Conservation (phyloP, 1,139 yeast species). For the Magnusiomyces sp. region DNA sequence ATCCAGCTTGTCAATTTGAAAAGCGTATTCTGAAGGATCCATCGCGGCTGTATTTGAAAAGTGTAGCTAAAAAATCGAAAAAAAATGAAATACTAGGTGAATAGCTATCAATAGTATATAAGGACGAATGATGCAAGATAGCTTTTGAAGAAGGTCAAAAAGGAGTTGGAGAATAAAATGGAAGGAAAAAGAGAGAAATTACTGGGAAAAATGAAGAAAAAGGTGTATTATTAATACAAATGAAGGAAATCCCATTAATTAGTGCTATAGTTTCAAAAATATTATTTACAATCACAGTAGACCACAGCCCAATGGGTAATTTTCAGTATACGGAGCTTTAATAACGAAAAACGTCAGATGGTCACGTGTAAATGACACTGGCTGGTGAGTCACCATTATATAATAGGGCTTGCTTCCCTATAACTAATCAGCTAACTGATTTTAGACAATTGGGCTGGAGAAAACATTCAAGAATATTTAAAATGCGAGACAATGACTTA, state of each 20-base stretch:
- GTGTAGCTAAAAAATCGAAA: neutral
- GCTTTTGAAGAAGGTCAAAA: neutral
- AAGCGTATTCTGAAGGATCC: constrained; percentile 1
- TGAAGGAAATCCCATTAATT: neutral
- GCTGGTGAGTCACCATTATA: too few species aligned
- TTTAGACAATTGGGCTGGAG: too few species aligned
- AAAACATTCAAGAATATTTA: too few species aligned
- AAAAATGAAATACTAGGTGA: neutral
- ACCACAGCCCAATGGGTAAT: too few species aligned
- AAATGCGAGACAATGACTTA: too few species aligned
- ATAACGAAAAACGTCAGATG: too few species aligned
- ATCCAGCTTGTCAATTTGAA: neutral
- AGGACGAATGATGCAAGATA: neutral
- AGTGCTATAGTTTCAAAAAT: too few species aligned
- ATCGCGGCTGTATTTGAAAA: neutral
- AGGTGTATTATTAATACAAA: neutral
- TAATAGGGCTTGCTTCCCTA: too few species aligned
- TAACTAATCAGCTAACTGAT: too few species aligned
- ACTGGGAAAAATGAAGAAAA: neutral
- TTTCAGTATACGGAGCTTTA: too few species aligned
- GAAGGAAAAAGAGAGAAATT: neutral
- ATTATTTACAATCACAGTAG: too few species aligned
- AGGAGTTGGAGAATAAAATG: neutral
- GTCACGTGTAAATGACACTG: too few species aligned
- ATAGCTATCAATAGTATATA: neutral